Evolutionary conservation across 1,139 yeast genomes (phyloP).

Genomic region (Nakaseomyces sp.): DNA sequence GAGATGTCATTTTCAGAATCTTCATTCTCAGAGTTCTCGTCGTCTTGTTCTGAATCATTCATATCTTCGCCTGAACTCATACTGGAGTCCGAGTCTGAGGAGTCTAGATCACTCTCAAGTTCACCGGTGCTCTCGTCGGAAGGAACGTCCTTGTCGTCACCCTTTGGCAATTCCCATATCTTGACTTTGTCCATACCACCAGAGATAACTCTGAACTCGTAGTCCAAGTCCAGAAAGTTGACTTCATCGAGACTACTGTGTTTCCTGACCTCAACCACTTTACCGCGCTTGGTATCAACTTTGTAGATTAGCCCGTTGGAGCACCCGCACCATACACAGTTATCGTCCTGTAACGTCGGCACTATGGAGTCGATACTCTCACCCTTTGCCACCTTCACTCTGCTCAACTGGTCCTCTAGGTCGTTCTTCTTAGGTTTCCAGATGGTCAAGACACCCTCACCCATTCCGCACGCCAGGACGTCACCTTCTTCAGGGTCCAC

Average conservation of each 20-base stretch:
- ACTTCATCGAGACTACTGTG: conserved; percentile 63
- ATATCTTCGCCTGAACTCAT: too few relatives aligned
- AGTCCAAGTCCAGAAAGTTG: conserved; percentile 66
- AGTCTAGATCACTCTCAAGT: conserved; percentile 18
- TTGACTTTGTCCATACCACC: conserved; percentile 77
- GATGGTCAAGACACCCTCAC: conserved; percentile 85
- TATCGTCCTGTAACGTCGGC: conserved; percentile 65
- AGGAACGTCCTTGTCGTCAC: conserved; percentile 14
- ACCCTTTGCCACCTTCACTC: conserved; percentile 60
- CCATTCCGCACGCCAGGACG: conserved; percentile 72
- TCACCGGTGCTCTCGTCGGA: conserved; percentile 5
- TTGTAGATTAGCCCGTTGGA: conserved; percentile 72
- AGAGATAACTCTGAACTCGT: conserved; percentile 64
- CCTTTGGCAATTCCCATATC: conserved; percentile 48
- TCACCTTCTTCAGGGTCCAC: conserved; percentile 58
- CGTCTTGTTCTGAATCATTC: too few relatives aligned
- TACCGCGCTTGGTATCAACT: conserved; percentile 57
- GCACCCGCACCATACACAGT: conserved; percentile 73
- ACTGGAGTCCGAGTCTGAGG: too few relatives aligned
- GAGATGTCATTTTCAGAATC: background rate
- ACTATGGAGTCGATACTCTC: conserved; percentile 74
- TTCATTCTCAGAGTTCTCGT: too few relatives aligned
- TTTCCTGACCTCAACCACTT: conserved; percentile 53
- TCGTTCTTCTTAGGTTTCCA: conserved; percentile 70
- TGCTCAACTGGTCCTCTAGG: conserved; percentile 69